These are phyloP conservation scores for Arachis stenosperma DNA, from an alignment of 306 rosid genomes.

Conservation along the genomic window DNA sequence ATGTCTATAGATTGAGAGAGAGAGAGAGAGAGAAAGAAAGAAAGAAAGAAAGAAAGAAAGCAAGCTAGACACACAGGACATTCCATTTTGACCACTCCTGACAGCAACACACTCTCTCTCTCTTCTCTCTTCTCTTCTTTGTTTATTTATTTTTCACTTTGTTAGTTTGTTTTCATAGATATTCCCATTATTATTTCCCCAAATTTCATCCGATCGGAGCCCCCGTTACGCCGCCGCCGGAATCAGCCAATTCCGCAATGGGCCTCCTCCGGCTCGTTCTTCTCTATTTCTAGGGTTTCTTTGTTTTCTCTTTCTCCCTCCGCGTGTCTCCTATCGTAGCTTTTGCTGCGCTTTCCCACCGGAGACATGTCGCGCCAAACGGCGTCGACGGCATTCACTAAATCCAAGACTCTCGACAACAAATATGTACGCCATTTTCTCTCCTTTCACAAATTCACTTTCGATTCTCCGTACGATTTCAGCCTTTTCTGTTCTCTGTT, in stretches of 20 bases:
- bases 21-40: neutral
- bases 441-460: neutral
- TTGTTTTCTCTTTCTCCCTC: constrained; percentile 28
- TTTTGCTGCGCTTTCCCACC: neutral
- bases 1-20: neutral
- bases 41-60: neutral
- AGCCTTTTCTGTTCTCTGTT: neutral
- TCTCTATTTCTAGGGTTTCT: neutral
- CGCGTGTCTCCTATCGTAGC: constrained; percentile 30
- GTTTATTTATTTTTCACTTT: neutral
- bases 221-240: neutral
- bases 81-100: constrained; percentile 40
- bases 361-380: constrained; percentile 80
- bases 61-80: constrained; percentile 13
- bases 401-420: constrained; percentile 96
- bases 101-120: neutral
- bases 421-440: constrained; percentile 64
- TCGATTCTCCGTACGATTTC: constrained; percentile 19
- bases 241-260: neutral
- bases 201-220: constrained; percentile 15
- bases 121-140: neutral
- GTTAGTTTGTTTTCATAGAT: neutral
- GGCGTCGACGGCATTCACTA: constrained; percentile 71
- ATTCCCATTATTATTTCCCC: neutral
- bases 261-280: neutral